Percentiles rank a stretch among this genome's conserved stretches.
Conservation (phyloP, 75 land plant species). For the Chamaecyparis obtusa region DNA sequence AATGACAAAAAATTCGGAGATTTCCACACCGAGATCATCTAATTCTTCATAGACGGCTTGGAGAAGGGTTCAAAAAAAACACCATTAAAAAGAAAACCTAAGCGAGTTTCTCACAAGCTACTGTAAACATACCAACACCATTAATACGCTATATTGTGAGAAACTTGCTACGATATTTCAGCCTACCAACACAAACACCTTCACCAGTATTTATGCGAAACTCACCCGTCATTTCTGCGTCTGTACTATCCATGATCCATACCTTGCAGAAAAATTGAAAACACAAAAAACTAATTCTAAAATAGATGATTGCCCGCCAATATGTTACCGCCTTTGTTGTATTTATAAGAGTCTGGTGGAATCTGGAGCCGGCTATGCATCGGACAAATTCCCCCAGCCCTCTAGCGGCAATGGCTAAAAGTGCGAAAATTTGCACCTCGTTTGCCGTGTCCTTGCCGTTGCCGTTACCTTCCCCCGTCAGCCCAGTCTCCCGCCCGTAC, state of each 20-base stretch:
- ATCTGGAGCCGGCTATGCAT: no score
- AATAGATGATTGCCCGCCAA: neutral
- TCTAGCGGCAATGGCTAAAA: no score
- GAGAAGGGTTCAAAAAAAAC: neutral
- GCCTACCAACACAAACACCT: neutral
- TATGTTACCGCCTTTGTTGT: no score
- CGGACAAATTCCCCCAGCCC: no score
- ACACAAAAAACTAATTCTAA: neutral
- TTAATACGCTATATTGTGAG: no score
- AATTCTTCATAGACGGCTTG: neutral
- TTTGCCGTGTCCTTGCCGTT: no score
- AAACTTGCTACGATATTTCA: no score
- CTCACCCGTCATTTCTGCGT: neutral
- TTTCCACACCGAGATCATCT: neutral
- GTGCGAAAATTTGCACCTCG: no score
- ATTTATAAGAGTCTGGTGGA: no score
- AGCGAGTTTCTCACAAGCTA: neutral
- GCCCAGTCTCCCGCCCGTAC: no score
- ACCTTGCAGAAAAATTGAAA: neutral
- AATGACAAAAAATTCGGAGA: neutral
- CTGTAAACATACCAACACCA: no score
- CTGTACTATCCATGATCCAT: neutral
- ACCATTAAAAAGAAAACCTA: neutral
- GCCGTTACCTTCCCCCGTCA: no score
- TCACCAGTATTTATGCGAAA: neutral